phyloP scores from a whole-genome alignment of 768 basidiomycete species.

The Albatrellus ellisii region DNA sequence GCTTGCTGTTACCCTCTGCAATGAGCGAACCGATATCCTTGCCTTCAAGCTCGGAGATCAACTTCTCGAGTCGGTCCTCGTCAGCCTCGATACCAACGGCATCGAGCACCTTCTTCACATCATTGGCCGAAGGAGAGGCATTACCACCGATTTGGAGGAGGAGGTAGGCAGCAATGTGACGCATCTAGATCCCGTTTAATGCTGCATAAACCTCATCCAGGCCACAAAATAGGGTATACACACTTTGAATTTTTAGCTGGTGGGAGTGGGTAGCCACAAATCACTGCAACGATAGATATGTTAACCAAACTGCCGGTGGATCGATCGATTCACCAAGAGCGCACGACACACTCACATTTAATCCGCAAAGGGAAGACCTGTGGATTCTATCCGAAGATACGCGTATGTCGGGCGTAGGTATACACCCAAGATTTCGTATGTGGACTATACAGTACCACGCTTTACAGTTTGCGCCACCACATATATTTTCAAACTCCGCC shows the following conservation, averaged over 20 bases:
- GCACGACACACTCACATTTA: constrained; percentile 42
- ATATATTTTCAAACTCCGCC: constrained; percentile 15
- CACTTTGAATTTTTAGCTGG: constrained; percentile 31
- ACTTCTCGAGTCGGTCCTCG: constrained; percentile 61
- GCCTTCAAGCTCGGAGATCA: constrained; percentile 83
- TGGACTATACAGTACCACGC: constrained; percentile 52
- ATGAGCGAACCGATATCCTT: constrained; percentile 90
- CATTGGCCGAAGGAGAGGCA: constrained; percentile 67
- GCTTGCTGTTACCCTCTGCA: constrained; percentile 82
- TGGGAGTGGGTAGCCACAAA: constrained; percentile 78
- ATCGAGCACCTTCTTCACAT: constrained; percentile 78
- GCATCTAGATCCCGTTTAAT: constrained; percentile 46
- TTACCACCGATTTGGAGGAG: constrained; percentile 95
- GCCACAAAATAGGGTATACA: constrained; percentile 7
- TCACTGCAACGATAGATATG: constrained; percentile 36
- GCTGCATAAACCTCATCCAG: background rate
- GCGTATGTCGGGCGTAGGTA: constrained; percentile 12
- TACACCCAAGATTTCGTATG: background rate
- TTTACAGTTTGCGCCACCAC: constrained; percentile 28
- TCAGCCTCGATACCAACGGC: constrained; percentile 87
- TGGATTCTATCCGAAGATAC: constrained; percentile 74
- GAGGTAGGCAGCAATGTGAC: constrained; percentile 90
- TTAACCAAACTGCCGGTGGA: constrained; percentile 3
- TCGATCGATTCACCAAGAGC: background rate
- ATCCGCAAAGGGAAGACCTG: constrained; percentile 88